phyloP scores from a whole-genome alignment of 129 eudicot genomes.

The Erigeron canadensis region DNA sequence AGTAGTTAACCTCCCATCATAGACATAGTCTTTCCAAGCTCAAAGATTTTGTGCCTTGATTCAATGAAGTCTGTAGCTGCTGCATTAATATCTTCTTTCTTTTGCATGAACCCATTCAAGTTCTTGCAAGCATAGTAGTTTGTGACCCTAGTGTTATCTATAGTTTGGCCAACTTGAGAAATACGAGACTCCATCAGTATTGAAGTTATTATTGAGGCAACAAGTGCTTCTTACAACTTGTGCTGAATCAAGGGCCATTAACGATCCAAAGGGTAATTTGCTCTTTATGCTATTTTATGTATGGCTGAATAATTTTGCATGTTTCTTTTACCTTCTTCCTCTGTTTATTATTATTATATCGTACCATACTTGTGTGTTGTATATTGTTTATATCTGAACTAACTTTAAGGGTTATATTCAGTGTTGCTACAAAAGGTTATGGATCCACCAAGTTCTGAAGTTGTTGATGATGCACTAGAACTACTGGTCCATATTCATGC shows the following conservation, averaged over 20 bases:
- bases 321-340: not conserved
- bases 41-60: slow-evolving; percentile 47
- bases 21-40: slow-evolving; percentile 41
- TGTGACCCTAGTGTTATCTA: slow-evolving; percentile 10
- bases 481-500: slow-evolving; percentile 67
- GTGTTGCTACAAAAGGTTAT: slow-evolving; percentile 80
- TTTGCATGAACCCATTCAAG: not conserved
- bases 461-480: slow-evolving; percentile 77
- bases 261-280: slow-evolving; percentile 74
- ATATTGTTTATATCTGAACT: slow-evolving; percentile 10
- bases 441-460: slow-evolving; percentile 79
- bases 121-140: slow-evolving; percentile 11
- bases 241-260: slow-evolving; percentile 81
- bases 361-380: not conserved
- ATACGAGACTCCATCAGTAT: slow-evolving; percentile 76
- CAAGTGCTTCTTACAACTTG: slow-evolving; percentile 86
- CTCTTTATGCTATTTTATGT: not conserved
- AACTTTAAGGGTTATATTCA: slow-evolving; percentile 25
- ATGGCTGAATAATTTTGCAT: not conserved
- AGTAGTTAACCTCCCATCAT: slow-evolving; percentile 33
- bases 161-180: slow-evolving; percentile 58
- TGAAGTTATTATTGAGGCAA: slow-evolving; percentile 70
- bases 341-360: not conserved
- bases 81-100: slow-evolving; percentile 41
- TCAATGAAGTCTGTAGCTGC: slow-evolving; percentile 55